phyloP scores from a whole-genome alignment of 2,329 filamentous ascomycete species.

The Colletotrichum euphorbiae region DNA sequence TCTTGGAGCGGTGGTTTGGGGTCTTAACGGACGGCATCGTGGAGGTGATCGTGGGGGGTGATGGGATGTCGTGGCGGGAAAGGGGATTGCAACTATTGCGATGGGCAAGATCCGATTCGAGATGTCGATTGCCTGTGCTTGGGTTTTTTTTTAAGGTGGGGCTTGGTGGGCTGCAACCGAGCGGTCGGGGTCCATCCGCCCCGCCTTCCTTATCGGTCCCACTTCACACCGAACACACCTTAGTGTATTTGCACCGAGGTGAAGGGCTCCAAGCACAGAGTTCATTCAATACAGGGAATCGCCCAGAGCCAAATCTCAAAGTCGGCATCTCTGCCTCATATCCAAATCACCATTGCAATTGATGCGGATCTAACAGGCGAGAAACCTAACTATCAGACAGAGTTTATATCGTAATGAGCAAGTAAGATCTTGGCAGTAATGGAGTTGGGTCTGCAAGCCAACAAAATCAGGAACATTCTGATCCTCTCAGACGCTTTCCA shows the following conservation, averaged over 20 bases:
- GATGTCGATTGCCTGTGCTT: neutral
- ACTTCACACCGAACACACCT: neutral
- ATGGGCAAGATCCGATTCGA: neutral
- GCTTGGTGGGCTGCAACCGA: conserved; percentile 20
- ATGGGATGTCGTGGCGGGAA: neutral
- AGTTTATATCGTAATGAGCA: neutral
- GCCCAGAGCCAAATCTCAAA: neutral
- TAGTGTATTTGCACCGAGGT: neutral
- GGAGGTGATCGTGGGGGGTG: conserved; percentile 20
- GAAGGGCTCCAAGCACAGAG: neutral
- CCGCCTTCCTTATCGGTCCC: conserved; percentile 5
- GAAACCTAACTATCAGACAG: neutral
- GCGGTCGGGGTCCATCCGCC: conserved; percentile 17
- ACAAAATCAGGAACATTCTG: conserved; percentile 25
- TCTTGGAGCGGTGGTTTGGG: conserved; percentile 67
- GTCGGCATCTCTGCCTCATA: neutral
- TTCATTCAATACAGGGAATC: neutral
- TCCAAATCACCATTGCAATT: neutral
- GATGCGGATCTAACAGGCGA: neutral
- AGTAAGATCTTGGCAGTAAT: neutral
- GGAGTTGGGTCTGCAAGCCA: neutral
- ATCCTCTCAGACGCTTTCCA: conserved; percentile 25
- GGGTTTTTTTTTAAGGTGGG: conserved; percentile 34
- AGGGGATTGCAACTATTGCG: neutral
- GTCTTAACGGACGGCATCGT: conserved; percentile 68